Evolutionary conservation across 2,329 filamentous ascomycete genomes (phyloP), one percentile per base, ranked within the genome.

Genomic region (Pyrenochaeta sp.): DNA sequence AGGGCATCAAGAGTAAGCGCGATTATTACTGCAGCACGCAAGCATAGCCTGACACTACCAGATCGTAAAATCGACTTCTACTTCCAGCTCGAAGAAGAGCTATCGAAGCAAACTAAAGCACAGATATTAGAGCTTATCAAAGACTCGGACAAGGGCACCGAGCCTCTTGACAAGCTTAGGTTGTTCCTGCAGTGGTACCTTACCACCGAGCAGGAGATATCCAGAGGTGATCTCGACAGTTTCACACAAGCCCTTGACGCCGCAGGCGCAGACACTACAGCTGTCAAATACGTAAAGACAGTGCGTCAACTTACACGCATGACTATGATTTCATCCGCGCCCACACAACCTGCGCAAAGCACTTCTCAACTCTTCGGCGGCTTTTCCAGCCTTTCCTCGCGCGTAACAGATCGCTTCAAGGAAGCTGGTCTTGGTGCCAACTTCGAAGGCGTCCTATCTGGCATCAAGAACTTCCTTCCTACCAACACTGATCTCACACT

Each of bases 401-500:
- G 94, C 33, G 86, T 99, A 4, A 97, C 95, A 7, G 93, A 97
- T 76, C 90, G 92, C 20, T 89, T 99, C 73, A 96, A 97, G 73
- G 94, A 97, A 61, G 92, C 92, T 29, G 91, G 96, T 15, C 87
- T 94, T 1, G 85, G 87, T 43, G 86, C 88, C 48, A 98, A 98
- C 74, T 91, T 99, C 69, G 95, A 98, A 75, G 94, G 90, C 27
- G 85, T 99, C 37, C 93, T 98, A 58, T 94, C 92, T 5, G 94
- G 94, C 37, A 94, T 99, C 71, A 99, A 98, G 79, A 98, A 97
- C 77, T 96, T 99, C 78, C 81, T 99, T n/a, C 95, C 96, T 0
- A 91, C 87, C 12, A 96, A 99, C 78, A 92, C 93, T 67, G 96
- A 99, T 72, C 85, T 98, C 9, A 98, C 95, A 0, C 86, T 99